phyloP scores from a whole-genome alignment of 805 yeast genomes.

The Nakazawaea ambrosiae region DNA sequence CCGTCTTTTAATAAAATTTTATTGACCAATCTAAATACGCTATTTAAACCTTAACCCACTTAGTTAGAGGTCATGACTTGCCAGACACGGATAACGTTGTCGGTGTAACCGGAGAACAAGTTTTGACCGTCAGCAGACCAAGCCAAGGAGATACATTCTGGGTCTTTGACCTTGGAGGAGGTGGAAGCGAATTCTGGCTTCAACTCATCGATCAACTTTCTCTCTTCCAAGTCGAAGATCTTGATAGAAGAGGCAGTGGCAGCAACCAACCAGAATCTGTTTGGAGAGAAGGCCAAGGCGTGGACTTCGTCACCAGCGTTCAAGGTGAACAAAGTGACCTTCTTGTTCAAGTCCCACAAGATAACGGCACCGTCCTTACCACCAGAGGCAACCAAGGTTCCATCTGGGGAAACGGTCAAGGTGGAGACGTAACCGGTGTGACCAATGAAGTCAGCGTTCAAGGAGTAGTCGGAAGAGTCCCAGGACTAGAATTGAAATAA shows the following conservation, averaged over 20 bases:
- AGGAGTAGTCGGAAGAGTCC: slow-evolving; percentile 80
- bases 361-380: slow-evolving; percentile 99
- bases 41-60: no score
- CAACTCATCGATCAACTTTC: slow-evolving; percentile 91
- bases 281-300: slow-evolving; percentile 99
- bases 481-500: slow-evolving; percentile 70
- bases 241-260: slow-evolving; percentile 97
- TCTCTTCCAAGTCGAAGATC: slow-evolving; percentile 96
- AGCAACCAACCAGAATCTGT: slow-evolving; percentile 99
- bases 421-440: slow-evolving; percentile 99
- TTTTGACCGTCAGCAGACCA: slow-evolving; percentile 99
- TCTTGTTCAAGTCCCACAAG: slow-evolving; percentile 93
- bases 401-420: slow-evolving; percentile 98
- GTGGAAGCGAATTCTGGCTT: slow-evolving; percentile 90
- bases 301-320: slow-evolving; percentile 94
- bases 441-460: slow-evolving; percentile 95
- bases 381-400: slow-evolving; percentile 98
- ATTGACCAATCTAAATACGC: background rate
- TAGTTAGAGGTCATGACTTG: slow-evolving; percentile 89
- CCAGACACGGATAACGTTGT: slow-evolving; percentile 99
- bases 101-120: slow-evolving; percentile 99
- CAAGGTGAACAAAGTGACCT: slow-evolving; percentile 86
- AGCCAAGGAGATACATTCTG: slow-evolving; percentile 95
- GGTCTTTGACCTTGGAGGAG: slow-evolving; percentile 86
- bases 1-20: no score